phyloP scores from a whole-genome alignment of 2,329 filamentous ascomycete species.

The Pseudocercospora fuligena region DNA sequence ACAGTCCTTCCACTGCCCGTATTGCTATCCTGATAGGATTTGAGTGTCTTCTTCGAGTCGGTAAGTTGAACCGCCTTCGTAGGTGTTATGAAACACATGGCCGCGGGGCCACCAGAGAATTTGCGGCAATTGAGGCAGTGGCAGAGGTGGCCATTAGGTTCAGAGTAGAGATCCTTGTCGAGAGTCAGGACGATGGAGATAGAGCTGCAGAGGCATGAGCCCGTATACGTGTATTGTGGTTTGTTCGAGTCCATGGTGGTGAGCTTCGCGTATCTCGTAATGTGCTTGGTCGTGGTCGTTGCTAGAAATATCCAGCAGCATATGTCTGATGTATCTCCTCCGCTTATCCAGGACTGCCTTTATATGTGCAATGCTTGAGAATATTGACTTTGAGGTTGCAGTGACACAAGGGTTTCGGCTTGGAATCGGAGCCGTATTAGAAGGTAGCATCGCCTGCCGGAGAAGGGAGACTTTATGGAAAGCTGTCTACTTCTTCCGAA shows the following conservation, averaged over 20 bases:
- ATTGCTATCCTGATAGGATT: conserved; percentile 24
- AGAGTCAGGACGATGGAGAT: conserved; percentile 36
- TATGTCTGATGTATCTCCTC: background rate
- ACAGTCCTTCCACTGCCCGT: conserved; percentile 24
- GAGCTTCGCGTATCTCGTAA: background rate
- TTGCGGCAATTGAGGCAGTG: conserved; percentile 55
- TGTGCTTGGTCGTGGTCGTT: background rate
- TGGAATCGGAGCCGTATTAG: background rate
- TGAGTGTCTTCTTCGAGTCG: conserved; percentile 23
- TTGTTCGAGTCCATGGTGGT: conserved; percentile 2
- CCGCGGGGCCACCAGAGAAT: conserved; percentile 33
- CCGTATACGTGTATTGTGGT: conserved; percentile 11
- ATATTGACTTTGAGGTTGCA: background rate
- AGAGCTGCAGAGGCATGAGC: conserved; percentile 35
- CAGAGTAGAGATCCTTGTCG: conserved; percentile 48
- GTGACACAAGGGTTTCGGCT: background rate
- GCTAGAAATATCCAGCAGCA: background rate
- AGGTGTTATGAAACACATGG: conserved; percentile 20
- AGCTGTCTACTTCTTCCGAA: background rate
- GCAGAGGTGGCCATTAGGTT: conserved; percentile 49
- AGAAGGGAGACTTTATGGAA: background rate
- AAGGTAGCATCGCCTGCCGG: background rate
- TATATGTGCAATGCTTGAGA: background rate
- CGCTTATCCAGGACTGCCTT: background rate
- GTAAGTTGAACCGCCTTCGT: conserved; percentile 19